These are phyloP conservation scores for Fusarium bactridioides DNA, from an alignment of 2,329 filamentous ascomycete genomes.

Conservation along the genomic window DNA sequence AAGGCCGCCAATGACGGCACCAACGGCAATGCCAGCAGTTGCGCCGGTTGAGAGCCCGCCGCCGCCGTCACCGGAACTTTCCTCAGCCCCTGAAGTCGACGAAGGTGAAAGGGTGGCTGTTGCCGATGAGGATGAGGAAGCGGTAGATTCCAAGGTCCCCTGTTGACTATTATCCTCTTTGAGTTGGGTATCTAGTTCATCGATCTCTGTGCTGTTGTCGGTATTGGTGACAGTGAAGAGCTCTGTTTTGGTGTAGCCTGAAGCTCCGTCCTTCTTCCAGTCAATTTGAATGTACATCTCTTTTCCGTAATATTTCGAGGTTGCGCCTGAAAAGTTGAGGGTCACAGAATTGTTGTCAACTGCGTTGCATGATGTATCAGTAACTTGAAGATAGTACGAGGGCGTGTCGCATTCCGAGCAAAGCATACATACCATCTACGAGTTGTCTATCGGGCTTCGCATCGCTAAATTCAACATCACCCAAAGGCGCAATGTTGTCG, in stretches of 20 bases:
- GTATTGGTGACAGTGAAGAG: constrained; percentile 23
- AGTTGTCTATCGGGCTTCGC: background rate
- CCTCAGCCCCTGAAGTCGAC: background rate
- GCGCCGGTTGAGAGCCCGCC: constrained; percentile 51
- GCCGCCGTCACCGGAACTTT: background rate
- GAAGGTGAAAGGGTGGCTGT: background rate
- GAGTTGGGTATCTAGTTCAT: background rate
- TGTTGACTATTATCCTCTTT: background rate
- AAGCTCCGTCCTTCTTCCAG: constrained; percentile 2
- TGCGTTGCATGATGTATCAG: background rate
- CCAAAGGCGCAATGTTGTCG: background rate
- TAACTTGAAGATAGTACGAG: background rate
- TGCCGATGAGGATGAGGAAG: background rate
- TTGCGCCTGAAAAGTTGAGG: background rate
- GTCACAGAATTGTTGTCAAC: background rate
- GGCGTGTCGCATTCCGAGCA: background rate
- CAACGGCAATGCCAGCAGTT: constrained; percentile 58
- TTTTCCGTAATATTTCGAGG: background rate
- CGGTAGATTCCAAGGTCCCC: background rate
- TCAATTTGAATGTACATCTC: constrained; percentile 13
- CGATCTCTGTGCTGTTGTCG: background rate
- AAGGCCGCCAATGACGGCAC: constrained; percentile 49
- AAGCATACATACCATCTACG: background rate
- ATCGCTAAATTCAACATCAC: background rate
- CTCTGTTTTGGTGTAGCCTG: background rate